Percentiles rank a stretch among this genome's conserved stretches.
These are phyloP conservation scores for Plantago elongata DNA, from an alignment of 257 asterid species.

Conservation along the genomic window DNA sequence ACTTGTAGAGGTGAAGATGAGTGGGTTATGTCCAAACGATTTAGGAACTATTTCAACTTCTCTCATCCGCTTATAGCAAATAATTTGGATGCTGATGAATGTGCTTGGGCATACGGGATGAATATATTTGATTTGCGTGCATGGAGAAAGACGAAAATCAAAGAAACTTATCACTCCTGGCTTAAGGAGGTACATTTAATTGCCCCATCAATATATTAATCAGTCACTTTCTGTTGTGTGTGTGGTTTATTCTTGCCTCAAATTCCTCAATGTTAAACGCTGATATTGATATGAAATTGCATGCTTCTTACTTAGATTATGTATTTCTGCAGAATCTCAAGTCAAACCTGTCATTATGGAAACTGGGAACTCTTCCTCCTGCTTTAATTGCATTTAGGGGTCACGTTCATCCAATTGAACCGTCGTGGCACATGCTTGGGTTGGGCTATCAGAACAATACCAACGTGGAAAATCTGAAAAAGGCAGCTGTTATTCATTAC, in stretches of 20 bases:
- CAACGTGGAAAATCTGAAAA: slow-evolving; percentile 59
- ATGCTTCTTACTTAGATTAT: slow-evolving; percentile 10
- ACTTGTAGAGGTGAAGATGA: slow-evolving; percentile 96
- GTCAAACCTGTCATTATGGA: slow-evolving; percentile 92
- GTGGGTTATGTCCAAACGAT: slow-evolving; percentile 96
- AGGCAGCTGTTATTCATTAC: slow-evolving; percentile 96
- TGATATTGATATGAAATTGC: not conserved
- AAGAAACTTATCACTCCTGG: slow-evolving; percentile 91
- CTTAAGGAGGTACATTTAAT: slow-evolving; percentile 65
- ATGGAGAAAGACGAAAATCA: slow-evolving; percentile 77
- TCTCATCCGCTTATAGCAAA: slow-evolving; percentile 81
- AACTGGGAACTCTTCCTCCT: slow-evolving; percentile 97
- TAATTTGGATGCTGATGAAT: slow-evolving; percentile 81
- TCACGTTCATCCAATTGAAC: slow-evolving; percentile 79
- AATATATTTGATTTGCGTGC: slow-evolving; percentile 77
- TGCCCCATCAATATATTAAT: not conserved
- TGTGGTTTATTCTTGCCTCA: too few relatives aligned
- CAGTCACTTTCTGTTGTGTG: slow-evolving; percentile 14
- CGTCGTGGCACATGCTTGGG: slow-evolving; percentile 99
- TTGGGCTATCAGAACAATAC: slow-evolving; percentile 93
- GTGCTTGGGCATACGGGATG: slow-evolving; percentile 99
- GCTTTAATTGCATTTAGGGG: slow-evolving; percentile 97
- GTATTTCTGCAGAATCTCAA: slow-evolving; percentile 76
- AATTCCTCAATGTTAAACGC: too few relatives aligned
- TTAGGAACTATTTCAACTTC: slow-evolving; percentile 92